Conservation (phyloP, 1,284 basidiomycete species). For the Phylloporus sp. region DNA sequence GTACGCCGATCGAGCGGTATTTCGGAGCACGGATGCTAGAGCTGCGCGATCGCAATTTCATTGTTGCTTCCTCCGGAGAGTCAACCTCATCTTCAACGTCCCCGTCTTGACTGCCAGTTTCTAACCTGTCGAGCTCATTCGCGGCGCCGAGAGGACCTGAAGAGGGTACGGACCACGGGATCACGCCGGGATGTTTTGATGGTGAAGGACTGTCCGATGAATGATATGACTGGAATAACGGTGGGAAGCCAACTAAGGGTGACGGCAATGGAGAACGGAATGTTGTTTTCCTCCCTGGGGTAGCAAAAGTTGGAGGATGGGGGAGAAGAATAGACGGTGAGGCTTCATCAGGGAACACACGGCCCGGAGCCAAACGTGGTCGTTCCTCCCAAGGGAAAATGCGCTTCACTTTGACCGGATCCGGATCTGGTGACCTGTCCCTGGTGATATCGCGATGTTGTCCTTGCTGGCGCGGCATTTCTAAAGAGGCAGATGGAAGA, state of each 20-base stretch:
- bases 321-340: slow-evolving; percentile 50
- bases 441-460: slow-evolving; percentile 66
- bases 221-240: slow-evolving; percentile 69
- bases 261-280: slow-evolving; percentile 36
- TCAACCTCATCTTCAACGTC: slow-evolving; percentile 85
- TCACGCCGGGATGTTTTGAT: slow-evolving; percentile 69
- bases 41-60: slow-evolving; percentile 28
- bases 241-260: slow-evolving; percentile 50
- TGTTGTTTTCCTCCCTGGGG: slow-evolving; percentile 25
- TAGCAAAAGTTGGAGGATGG: slow-evolving; percentile 36
- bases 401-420: slow-evolving; percentile 71
- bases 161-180: slow-evolving; percentile 55
- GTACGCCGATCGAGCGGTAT: slow-evolving; percentile 38
- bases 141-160: slow-evolving; percentile 50
- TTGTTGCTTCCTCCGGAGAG: slow-evolving; percentile 45
- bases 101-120: slow-evolving; percentile 76
- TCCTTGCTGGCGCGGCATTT: slow-evolving; percentile 59
- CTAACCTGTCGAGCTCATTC: slow-evolving; percentile 54
- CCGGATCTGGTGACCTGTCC: slow-evolving; percentile 57
- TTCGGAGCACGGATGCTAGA: slow-evolving; percentile 13
- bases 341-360: slow-evolving; percentile 79
- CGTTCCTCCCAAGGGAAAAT: slow-evolving; percentile 96
- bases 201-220: slow-evolving; percentile 86
- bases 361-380: slow-evolving; percentile 62
- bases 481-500: slow-evolving; percentile 60